Conservation (phyloP, 2,329 filamentous ascomycete genomes). For the Alternaria gansuensis region DNA sequence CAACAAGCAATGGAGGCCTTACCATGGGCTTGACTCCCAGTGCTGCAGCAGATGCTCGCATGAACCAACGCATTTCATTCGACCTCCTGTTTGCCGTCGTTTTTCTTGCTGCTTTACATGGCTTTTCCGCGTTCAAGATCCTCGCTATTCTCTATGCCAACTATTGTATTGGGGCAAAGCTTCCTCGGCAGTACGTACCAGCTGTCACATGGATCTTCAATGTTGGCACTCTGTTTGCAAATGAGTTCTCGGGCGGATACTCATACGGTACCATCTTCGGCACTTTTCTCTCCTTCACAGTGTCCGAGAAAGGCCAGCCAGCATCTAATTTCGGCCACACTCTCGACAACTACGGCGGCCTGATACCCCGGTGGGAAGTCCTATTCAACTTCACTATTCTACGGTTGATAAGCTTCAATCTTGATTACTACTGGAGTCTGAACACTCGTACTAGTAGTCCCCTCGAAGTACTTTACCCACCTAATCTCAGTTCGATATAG, state of each 20-base stretch:
- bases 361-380: slow-evolving; percentile 95
- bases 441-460: slow-evolving; percentile 69
- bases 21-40: slow-evolving; percentile 55
- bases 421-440: slow-evolving; percentile 95
- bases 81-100: slow-evolving; percentile 83
- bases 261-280: slow-evolving; percentile 70
- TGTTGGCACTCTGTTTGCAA: slow-evolving; percentile 83
- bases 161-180: slow-evolving; percentile 75
- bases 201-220: slow-evolving; percentile 89
- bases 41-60: slow-evolving; percentile 63
- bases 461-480: slow-evolving; percentile 74
- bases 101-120: slow-evolving; percentile 82
- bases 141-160: slow-evolving; percentile 82
- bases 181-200: slow-evolving; percentile 77
- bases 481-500: slow-evolving; percentile 22
- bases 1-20: slow-evolving; percentile 42
- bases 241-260: slow-evolving; percentile 85
- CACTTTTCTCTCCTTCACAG: slow-evolving; percentile 57
- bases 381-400: slow-evolving; percentile 96
- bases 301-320: slow-evolving; percentile 54
- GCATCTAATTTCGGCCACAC: slow-evolving; percentile 71
- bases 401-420: slow-evolving; percentile 92
- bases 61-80: slow-evolving; percentile 76
- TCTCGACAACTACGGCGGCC: slow-evolving; percentile 80
- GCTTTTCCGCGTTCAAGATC: slow-evolving; percentile 84